Conservation (phyloP, 495 filamentous ascomycete species). For the Aspergillus kassunensis region DNA sequence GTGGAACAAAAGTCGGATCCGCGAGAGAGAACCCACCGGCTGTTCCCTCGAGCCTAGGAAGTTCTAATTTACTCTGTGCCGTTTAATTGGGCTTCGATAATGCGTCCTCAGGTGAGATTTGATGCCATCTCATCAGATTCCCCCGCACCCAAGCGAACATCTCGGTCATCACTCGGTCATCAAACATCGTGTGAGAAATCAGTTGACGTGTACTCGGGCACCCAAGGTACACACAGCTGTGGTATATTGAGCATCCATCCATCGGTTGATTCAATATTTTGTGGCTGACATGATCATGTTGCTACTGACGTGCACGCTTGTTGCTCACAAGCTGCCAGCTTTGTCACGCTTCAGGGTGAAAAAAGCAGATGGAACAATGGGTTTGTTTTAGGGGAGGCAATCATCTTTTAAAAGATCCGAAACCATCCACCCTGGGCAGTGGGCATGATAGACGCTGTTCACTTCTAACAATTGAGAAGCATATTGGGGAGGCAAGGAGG, state of each 20-base stretch:
- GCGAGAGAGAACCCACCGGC: not conserved
- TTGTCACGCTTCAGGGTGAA: not conserved
- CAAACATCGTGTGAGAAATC: too few species aligned
- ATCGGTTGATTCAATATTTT: not conserved
- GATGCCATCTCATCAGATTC: not conserved
- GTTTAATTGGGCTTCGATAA: not conserved
- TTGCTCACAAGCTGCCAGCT: too few species aligned
- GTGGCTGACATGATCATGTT: not conserved
- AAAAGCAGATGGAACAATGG: not conserved
- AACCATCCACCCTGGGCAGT: not conserved
- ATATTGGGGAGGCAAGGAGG: not conserved
- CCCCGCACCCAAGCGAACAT: not conserved
- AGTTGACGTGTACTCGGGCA: not conserved
- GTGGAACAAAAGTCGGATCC: not conserved
- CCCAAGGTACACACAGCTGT: not conserved
- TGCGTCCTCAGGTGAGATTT: not conserved
- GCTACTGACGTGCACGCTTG: too few species aligned
- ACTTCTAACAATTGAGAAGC: not conserved
- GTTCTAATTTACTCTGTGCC: not conserved
- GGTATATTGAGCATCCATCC: not conserved
- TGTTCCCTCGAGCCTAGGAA: not conserved
- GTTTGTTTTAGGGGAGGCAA: not conserved
- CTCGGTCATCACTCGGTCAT: not conserved
- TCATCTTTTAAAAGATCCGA: not conserved
- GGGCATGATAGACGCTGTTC: not conserved